phyloP scores from a whole-genome alignment of 2,329 filamentous ascomycete genomes.

The Xylariaceae sp. region DNA sequence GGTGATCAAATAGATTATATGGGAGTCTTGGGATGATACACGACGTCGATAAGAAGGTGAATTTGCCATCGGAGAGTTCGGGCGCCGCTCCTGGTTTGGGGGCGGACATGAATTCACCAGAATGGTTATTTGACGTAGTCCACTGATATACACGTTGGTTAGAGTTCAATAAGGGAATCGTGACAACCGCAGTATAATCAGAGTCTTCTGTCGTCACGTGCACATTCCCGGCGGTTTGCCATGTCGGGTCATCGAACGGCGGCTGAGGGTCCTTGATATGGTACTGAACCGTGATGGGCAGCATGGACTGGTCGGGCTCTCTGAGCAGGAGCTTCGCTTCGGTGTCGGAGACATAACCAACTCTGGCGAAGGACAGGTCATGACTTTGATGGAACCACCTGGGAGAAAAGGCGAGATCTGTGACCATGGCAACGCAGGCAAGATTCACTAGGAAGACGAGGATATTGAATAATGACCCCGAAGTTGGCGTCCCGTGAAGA shows the following conservation, averaged over 20 bases:
- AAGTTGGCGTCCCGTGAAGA: slow-evolving; percentile 71
- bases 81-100: slow-evolving; percentile 65
- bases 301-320: slow-evolving; percentile 70
- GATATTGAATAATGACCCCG: slow-evolving; percentile 63
- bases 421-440: slow-evolving; percentile 61
- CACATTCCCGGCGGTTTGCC: slow-evolving; percentile 65
- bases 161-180: slow-evolving; percentile 58
- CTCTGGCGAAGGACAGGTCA: slow-evolving; percentile 77
- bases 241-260: slow-evolving; percentile 54
- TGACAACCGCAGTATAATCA: slow-evolving; percentile 75
- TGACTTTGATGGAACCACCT: slow-evolving; percentile 65
- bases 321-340: slow-evolving; percentile 79
- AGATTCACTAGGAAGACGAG: slow-evolving; percentile 70
- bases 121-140: slow-evolving; percentile 79
- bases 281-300: slow-evolving; percentile 72
- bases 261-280: slow-evolving; percentile 49
- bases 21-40: slow-evolving; percentile 91
- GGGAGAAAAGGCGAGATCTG: slow-evolving; percentile 75
- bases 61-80: slow-evolving; percentile 59
- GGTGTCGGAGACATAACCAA: slow-evolving; percentile 80
- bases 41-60: slow-evolving; percentile 88
- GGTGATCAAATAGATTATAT: slow-evolving; percentile 79
- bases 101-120: slow-evolving; percentile 75
- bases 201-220: slow-evolving; percentile 67
- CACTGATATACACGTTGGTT: slow-evolving; percentile 79